Evolutionary conservation across 1,284 basidiomycete genomes (phyloP).

Genomic region (Sparassis latifolia): DNA sequence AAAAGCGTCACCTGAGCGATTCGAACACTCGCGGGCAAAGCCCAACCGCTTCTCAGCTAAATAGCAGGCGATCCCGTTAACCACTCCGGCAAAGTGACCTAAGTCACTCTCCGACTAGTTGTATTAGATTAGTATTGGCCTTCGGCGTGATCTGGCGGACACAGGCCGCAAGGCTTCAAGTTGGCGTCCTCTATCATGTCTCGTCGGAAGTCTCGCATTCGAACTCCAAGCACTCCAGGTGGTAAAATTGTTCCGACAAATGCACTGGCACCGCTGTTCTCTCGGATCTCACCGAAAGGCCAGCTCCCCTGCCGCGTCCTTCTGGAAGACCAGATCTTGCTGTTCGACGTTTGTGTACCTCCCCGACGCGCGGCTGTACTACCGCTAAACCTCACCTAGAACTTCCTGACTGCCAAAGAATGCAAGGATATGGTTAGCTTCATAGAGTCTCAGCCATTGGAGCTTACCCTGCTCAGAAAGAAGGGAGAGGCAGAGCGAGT

Average conservation of each 20-base stretch:
- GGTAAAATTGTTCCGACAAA: too few species aligned
- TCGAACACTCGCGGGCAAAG: conserved; percentile 81
- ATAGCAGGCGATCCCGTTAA: conserved; percentile 90
- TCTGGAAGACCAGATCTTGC: conserved; percentile 60
- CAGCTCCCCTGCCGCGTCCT: conserved; percentile 37
- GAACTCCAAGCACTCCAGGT: too few species aligned
- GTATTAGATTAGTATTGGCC: too few species aligned
- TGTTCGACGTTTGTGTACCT: conserved; percentile 39
- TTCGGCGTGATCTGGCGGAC: too few species aligned
- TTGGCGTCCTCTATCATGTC: too few species aligned
- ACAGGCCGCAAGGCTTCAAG: too few species aligned
- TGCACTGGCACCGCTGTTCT: too few species aligned
- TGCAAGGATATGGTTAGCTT: conserved; percentile 60
- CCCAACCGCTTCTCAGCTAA: conserved; percentile 24
- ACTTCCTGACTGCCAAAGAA: conserved; percentile 51
- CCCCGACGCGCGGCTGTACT: background rate
- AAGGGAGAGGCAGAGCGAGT: conserved; percentile 71
- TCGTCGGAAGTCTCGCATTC: too few species aligned
- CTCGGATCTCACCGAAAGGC: conserved; percentile 34
- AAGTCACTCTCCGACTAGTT: too few species aligned
- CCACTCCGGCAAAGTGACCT: conserved; percentile 87
- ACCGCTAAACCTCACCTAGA: conserved; percentile 30
- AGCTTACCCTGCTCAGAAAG: conserved; percentile 68
- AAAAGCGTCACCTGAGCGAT: conserved; percentile 79
- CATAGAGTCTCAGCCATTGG: conserved; percentile 56